These are phyloP conservation scores for Dipteronia dyeriana DNA, from an alignment of 345 rosid genomes.

Conservation along the genomic window DNA sequence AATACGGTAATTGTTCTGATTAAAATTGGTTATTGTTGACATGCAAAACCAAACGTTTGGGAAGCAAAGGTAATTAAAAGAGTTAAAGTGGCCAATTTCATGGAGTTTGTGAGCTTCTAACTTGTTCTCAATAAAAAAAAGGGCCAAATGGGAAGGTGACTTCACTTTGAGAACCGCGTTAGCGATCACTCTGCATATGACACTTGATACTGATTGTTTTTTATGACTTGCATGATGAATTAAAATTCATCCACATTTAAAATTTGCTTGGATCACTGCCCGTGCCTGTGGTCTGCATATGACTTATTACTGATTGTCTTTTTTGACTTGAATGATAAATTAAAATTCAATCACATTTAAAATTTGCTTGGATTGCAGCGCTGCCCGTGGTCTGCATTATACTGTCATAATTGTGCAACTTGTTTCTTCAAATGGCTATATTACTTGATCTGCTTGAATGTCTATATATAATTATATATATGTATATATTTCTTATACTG, in stretches of 20 bases:
- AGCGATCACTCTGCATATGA: neutral
- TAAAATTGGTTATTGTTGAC: neutral
- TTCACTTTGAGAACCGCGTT: neutral
- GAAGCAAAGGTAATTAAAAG: too few species aligned
- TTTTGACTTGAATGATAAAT: neutral
- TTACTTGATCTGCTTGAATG: neutral
- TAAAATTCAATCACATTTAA: neutral
- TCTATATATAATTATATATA: too few species aligned
- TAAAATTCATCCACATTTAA: neutral
- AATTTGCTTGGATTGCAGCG: neutral
- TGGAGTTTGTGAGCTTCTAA: neutral
- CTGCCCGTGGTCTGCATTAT: neutral
- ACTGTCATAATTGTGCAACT: neutral
- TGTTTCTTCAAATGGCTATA: neutral
- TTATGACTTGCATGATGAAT: neutral
- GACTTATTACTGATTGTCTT: neutral
- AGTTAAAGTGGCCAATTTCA: neutral
- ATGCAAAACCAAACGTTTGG: neutral
- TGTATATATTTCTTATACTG: neutral
- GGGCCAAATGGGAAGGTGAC: neutral
- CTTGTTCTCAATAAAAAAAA: neutral
- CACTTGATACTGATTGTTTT: neutral
- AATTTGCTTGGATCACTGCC: neutral
- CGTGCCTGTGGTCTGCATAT: neutral
- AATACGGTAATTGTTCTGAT: neutral